phyloP scores from a whole-genome alignment of 1,139 yeast genomes.

The Saccharomyces hybrid region DNA sequence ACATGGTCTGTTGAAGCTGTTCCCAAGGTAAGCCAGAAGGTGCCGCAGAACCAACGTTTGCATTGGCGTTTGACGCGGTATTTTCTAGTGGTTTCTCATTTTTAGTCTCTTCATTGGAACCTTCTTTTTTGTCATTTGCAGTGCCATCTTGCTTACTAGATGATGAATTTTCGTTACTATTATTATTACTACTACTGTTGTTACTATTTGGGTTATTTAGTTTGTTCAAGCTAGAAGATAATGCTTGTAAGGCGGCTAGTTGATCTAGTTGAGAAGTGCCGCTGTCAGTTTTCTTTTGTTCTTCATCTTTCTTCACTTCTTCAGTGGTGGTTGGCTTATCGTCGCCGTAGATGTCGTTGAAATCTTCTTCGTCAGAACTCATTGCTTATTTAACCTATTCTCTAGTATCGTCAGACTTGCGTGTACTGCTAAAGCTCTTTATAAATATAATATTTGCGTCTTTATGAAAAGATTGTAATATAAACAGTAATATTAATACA shows the following conservation, averaged over 20 bases:
- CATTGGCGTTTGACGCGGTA: background rate
- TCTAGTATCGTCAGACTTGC: background rate
- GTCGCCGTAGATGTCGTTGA: constrained; percentile 63
- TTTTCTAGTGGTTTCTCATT: background rate
- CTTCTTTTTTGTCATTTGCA: constrained; percentile 5
- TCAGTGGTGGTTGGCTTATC: constrained; percentile 19
- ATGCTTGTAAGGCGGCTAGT: constrained; percentile 10
- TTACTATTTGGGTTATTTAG: constrained; percentile 29
- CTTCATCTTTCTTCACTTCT: constrained; percentile 10
- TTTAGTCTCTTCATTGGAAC: constrained; percentile 1
- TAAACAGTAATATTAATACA: background rate
- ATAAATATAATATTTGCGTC: background rate
- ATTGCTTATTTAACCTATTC: constrained; percentile 18
- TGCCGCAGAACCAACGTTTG: constrained; percentile 22
- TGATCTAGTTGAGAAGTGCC: constrained; percentile 9
- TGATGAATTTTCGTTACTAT: constrained; percentile 6
- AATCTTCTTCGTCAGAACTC: constrained; percentile 73
- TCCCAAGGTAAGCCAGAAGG: constrained; percentile 27
- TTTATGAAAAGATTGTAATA: constrained; percentile 1
- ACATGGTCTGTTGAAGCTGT: constrained; percentile 31
- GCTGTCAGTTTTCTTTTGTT: constrained; percentile 5
- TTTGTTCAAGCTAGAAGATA: constrained; percentile 27
- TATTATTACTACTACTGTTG: constrained; percentile 8
- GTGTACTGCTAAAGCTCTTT: background rate
- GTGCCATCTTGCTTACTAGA: constrained; percentile 2